Evolutionary conservation across 176 grass and related monocot genomes (phyloP).

Genomic region (Musa troglodytarum): DNA sequence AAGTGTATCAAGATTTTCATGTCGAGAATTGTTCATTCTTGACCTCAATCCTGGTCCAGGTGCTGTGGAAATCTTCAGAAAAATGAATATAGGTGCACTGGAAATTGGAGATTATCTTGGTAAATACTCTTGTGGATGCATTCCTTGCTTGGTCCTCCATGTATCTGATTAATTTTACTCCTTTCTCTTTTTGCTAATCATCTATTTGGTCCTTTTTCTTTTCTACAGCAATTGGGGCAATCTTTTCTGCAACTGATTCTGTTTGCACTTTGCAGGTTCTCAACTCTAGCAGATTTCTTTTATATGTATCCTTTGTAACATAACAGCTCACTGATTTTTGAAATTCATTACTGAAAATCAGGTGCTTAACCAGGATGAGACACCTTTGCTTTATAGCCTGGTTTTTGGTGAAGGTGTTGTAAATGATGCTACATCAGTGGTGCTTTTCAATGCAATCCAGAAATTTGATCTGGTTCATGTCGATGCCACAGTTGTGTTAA

Average conservation of each 20-base stretch:
- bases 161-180: not conserved
- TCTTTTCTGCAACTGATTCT: conserved; percentile 92
- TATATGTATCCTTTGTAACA: not conserved
- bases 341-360: conserved; percentile 11
- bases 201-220: conserved; percentile 17
- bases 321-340: not conserved
- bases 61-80: conserved; percentile 51
- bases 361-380: conserved; percentile 89
- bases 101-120: conserved; percentile 87
- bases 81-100: conserved; percentile 59
- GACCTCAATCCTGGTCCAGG: conserved; percentile 27
- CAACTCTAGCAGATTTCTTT: conserved; percentile 3
- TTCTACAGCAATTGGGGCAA: conserved; percentile 78
- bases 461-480: conserved; percentile 51
- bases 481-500: conserved; percentile 30
- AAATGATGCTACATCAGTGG: conserved; percentile 92
- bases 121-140: not conserved
- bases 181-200: not conserved
- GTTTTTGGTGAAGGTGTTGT: conserved; percentile 98
- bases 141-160: not conserved
- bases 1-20: not conserved
- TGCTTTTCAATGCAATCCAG: conserved; percentile 88
- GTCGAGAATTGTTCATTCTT: not conserved
- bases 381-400: conserved; percentile 85
- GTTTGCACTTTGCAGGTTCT: conserved; percentile 83